phyloP scores from a whole-genome alignment of 176 grass and related monocot genomes.

The Chrysopogon serrulatus region DNA sequence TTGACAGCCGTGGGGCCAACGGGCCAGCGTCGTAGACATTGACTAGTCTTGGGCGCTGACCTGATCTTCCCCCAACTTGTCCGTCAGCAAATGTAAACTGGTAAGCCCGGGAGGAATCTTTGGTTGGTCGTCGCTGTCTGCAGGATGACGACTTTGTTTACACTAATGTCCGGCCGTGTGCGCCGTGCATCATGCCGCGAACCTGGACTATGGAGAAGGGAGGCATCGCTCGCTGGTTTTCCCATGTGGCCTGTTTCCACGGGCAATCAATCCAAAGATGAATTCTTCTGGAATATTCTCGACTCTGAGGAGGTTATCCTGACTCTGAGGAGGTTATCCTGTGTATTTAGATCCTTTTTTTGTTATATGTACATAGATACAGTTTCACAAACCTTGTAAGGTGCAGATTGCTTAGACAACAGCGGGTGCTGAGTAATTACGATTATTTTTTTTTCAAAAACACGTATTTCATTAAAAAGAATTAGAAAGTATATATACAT shows the following conservation, averaged over 20 bases:
- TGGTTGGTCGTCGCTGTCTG: neutral
- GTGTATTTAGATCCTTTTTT: no score
- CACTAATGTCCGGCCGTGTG: neutral
- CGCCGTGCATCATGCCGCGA: neutral
- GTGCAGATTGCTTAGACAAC: no score
- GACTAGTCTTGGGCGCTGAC: neutral
- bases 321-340: no score
- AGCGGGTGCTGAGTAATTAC: no score
- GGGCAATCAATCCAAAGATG: neutral
- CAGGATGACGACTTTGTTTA: neutral
- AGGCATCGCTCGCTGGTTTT: neutral
- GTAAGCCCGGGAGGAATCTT: neutral
- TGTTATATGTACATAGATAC: no score
- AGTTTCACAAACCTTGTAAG: no score
- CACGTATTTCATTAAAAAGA: no score
- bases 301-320: no score
- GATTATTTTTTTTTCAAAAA: no score
- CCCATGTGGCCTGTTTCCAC: neutral
- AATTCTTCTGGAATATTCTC: no score
- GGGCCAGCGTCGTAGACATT: neutral
- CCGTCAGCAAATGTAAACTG: constrained; percentile 12
- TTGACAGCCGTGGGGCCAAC: neutral
- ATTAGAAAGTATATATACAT: no score
- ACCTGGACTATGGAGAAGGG: neutral
- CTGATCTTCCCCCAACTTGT: neutral